Base-by-base conservation (phyloP, 768 basidiomycete genomes). In the Hemileccinum impolitum region DNA sequence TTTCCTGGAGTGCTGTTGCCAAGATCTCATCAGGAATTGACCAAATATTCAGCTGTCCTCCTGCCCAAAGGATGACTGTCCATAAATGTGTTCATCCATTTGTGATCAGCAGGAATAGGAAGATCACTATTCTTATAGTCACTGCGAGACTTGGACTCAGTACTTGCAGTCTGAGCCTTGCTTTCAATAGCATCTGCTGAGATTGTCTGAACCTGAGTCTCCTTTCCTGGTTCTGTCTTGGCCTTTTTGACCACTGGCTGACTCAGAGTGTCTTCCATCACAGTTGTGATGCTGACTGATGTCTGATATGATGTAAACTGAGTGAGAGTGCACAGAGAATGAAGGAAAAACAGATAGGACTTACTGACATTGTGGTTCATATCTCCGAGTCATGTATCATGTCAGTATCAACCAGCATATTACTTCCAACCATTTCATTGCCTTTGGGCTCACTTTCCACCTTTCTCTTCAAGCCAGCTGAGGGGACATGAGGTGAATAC, bases 21-120 rank as follows among this genome's bases (percentile, higher is more conserved):
- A 48, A 17, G 19, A 25, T 21, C 19, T 43, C 26, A 1, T 48
- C 35, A 3, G 41, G 41, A 48, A 48, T 48, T 3, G n/a, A 42
- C 41, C 48, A 48, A 23, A 43, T 36, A 6, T 37, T 43, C 6
- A 18, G 18, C 15, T 44, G 48, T 26, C 48, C 37, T 3, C 30
- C 21, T 6, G 42, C 48, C 48, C 48, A 49, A 14, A 49, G 48
- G 32, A 43, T 43, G 11, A 17, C 42, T 49, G 30, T 43, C 42
- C 42, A 49, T 38, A 30, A 49, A 49, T 6, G 10, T 15, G 10
- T 26, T 41, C 0, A 31, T 41, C 31, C 47, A 47, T 23, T 3
- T 39, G 3, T 34, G 32, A 11, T 41, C 32, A 2, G 12, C 32
- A 15, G 39, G 39, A 26, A 47, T 6, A 19, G 47, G 47, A 10